Evolutionary conservation across 345 rosid genomes (phyloP), one percentile per base, ranked within the genome.

Genomic region (Stellera chamaejasme): DNA sequence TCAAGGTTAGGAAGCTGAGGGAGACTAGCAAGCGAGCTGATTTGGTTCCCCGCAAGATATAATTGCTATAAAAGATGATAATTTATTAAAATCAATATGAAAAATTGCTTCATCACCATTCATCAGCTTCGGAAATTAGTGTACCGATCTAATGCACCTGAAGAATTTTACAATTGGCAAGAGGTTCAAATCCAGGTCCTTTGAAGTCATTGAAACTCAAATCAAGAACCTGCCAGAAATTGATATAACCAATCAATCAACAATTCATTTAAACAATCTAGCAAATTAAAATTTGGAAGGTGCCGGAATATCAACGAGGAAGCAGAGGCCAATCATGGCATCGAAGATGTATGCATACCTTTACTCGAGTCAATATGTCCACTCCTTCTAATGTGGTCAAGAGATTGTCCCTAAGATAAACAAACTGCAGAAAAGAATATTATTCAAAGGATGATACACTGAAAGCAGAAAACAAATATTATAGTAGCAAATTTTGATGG

Each of bases 101-200:
- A 45, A n/a, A 5, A 51, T 48, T 43, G 62, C 57, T 50, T 45
- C 28, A 59, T 15, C 28, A 41, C 13, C 48, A 12, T 51, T 46
- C 53, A 50, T 27, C 45, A 50, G 60, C 23, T 15, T 42, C 25
- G 52, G 46, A 45, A 59, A 63, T 48, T 26, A 72, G 44, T 53
- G 50, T 46, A 61, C 41, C 62, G 27, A 50, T 54, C 56, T 75
- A 69, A 46, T 68, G 57, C 77, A 87, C 98, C 95, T 92, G 98
- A 50, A 92, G 75, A 63, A 79, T 79, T 72, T 81, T 86, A 81
- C 98, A 92, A 73, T 84, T 86, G 72, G 72, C 93, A 41, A 92
- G 93, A 56, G 98, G 98, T 64, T 92, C 98, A 79, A 92, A 92
- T 55, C 87, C 98, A 58, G 98, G 97, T 61, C 98, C 98, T 75